These are phyloP conservation scores for Spathaspora sp. DNA, from an alignment of 1,139 yeast species.

Conservation along the genomic window DNA sequence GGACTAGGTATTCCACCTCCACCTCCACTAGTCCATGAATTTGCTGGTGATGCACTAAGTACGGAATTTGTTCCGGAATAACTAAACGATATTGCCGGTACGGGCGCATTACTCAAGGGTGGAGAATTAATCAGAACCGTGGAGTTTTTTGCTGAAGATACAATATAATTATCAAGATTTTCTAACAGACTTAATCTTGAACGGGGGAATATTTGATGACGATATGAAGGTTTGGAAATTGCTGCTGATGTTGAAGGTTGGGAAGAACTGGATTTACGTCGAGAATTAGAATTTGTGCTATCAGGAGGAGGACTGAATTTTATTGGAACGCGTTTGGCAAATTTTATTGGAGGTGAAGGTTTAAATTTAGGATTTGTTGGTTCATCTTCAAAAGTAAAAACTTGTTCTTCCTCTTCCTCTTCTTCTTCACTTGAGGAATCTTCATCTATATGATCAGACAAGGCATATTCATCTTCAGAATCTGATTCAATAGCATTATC, in stretches of 20 bases:
- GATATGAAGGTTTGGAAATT: slow-evolving; percentile 14
- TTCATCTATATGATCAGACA: slow-evolving; percentile 23
- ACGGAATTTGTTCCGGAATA: slow-evolving; percentile 1
- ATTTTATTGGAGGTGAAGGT: slow-evolving; percentile 34
- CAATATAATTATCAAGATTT: slow-evolving; percentile 42
- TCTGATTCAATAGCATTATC: slow-evolving; percentile 40
- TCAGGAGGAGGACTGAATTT: slow-evolving; percentile 43
- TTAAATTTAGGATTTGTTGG: slow-evolving; percentile 12
- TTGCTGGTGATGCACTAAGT: slow-evolving; percentile 22
- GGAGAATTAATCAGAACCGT: slow-evolving; percentile 38
- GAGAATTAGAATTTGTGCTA: slow-evolving; percentile 9
- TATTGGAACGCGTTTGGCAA: slow-evolving; percentile 46
- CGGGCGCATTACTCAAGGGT: slow-evolving; percentile 15
- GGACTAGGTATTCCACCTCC: no score
- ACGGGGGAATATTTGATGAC: slow-evolving; percentile 38
- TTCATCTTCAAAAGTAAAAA: slow-evolving; percentile 48
- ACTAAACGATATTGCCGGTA: slow-evolving; percentile 22
- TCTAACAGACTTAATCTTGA: slow-evolving; percentile 46
- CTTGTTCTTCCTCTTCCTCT: slow-evolving; percentile 21
- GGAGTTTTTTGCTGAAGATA: slow-evolving; percentile 41
- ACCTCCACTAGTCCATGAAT: slow-evolving; percentile 23
- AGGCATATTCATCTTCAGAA: slow-evolving; percentile 34
- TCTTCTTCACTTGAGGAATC: slow-evolving; percentile 16
- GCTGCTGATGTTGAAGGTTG: slow-evolving; percentile 8
- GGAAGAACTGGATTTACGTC: slow-evolving; percentile 33